These are phyloP conservation scores for Aspergillus pseudoglaucus DNA, from an alignment of 2,329 filamentous ascomycete genomes.

Conservation along the genomic window DNA sequence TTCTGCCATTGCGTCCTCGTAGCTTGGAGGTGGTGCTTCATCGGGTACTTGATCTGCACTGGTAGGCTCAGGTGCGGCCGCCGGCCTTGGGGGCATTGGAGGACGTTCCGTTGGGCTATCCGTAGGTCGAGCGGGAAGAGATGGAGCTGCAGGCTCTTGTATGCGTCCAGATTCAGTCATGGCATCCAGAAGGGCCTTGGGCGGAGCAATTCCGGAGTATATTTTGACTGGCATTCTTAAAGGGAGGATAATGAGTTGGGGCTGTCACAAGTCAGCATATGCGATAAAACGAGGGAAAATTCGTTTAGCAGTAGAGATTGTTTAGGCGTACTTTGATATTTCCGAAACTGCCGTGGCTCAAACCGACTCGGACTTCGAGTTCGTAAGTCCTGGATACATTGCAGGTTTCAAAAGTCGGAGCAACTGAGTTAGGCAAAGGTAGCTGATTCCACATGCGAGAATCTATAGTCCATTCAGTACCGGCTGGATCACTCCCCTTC, in stretches of 20 bases:
- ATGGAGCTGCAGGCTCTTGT: conserved; percentile 14
- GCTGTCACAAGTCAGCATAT: conserved; percentile 32
- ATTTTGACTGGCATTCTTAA: conserved; percentile 73
- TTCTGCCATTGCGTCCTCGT: conserved; percentile 85
- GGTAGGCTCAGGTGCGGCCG: conserved; percentile 16
- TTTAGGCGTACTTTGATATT: conserved; percentile 41
- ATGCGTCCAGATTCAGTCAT: conserved; percentile 35
- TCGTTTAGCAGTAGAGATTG: not conserved
- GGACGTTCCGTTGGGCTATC: conserved; percentile 18
- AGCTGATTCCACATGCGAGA: conserved; percentile 64
- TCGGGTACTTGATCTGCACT: conserved; percentile 38
- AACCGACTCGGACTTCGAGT: conserved; percentile 71
- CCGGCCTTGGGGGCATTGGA: conserved; percentile 37
- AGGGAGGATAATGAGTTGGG: conserved; percentile 73
- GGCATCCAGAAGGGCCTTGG: conserved; percentile 65
- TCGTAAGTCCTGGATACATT: conserved; percentile 79
- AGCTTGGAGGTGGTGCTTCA: conserved; percentile 91
- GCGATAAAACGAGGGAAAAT: not conserved
- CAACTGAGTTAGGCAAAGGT: conserved; percentile 74
- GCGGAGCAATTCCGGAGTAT: conserved; percentile 81
- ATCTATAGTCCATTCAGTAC: conserved; percentile 64
- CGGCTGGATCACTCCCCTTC: conserved; percentile 50
- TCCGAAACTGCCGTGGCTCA: conserved; percentile 63
- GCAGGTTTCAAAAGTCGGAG: conserved; percentile 81
- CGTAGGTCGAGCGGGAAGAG: conserved; percentile 18